Evolutionary conservation across 305 asterid species (phyloP).

Genomic region (Fraxinus dipetala): DNA sequence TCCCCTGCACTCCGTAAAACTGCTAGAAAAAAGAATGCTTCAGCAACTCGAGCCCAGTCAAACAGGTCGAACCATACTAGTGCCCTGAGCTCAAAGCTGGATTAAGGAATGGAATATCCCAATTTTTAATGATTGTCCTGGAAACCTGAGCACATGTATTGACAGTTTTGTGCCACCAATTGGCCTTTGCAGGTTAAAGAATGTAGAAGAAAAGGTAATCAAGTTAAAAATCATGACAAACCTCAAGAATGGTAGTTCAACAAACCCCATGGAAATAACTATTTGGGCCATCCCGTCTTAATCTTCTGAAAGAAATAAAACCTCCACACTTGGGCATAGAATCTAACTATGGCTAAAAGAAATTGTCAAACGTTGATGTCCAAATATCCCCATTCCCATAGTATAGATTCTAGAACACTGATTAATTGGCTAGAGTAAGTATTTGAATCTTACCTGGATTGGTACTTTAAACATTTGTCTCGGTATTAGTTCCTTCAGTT

Average conservation of each 20-base stretch:
- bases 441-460: constrained; percentile 65
- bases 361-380: not conserved
- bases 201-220: not conserved
- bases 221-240: not conserved
- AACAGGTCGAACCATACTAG: not conserved
- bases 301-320: not conserved
- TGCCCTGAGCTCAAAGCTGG: not conserved
- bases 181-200: not conserved
- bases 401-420: not conserved
- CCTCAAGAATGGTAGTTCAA: not conserved
- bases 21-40: not conserved
- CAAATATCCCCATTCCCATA: not conserved
- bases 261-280: not conserved
- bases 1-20: not conserved
- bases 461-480: constrained; percentile 99
- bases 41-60: not conserved
- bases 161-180: not conserved
- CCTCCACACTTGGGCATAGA: not conserved
- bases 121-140: not conserved
- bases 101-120: not conserved
- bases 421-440: constrained; percentile 4
- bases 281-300: not conserved
- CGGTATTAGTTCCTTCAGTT: constrained; percentile 93
- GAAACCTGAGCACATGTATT: not conserved
- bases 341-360: not conserved